Percentiles rank a stretch among this genome's conserved stretches.
Conservation (phyloP, 768 basidiomycete species). For the Pholiota molesta region DNA sequence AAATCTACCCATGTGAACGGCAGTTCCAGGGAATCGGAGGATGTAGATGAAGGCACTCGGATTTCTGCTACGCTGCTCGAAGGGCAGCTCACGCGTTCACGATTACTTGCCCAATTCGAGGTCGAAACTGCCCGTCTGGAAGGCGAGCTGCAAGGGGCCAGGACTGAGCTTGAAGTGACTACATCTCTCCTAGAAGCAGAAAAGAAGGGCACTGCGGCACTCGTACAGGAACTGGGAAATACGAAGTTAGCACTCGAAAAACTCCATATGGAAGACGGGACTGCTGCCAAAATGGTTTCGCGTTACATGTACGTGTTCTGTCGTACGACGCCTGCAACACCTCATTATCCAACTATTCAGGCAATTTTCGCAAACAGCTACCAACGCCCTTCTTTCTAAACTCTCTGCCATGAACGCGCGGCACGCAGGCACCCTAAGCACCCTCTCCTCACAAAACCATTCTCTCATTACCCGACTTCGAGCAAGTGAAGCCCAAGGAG, state of each 20-base stretch:
- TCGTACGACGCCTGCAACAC: background rate
- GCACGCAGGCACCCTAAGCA: slow-evolving; percentile 62
- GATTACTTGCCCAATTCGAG: slow-evolving; percentile 43
- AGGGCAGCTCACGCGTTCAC: slow-evolving; percentile 1
- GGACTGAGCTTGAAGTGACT: slow-evolving; percentile 45
- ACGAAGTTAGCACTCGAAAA: slow-evolving; percentile 55
- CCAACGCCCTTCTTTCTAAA: slow-evolving; percentile 64
- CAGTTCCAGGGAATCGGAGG: background rate
- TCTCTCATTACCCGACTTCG: slow-evolving; percentile 45
- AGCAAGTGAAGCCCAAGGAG: slow-evolving; percentile 43
- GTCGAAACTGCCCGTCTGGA: slow-evolving; percentile 49
- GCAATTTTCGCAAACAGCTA: slow-evolving; percentile 83
- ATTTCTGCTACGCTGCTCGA: slow-evolving; percentile 10
- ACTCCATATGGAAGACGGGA: slow-evolving; percentile 64
- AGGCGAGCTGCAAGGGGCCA: slow-evolving; percentile 42
- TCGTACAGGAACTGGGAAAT: slow-evolving; percentile 48
- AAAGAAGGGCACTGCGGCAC: slow-evolving; percentile 40
- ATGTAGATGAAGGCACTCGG: background rate
- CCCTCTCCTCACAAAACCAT: slow-evolving; percentile 54
- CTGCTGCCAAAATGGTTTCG: slow-evolving; percentile 82
- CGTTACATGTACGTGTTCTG: slow-evolving; percentile 71
- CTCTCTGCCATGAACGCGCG: slow-evolving; percentile 61
- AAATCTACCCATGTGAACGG: slow-evolving; percentile 29
- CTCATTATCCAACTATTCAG: slow-evolving; percentile 34
- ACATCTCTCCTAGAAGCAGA: slow-evolving; percentile 50